Evolutionary conservation across 129 eudicot genomes (phyloP), one percentile per base, ranked within the genome.

Genomic region (Artemisia annua): DNA sequence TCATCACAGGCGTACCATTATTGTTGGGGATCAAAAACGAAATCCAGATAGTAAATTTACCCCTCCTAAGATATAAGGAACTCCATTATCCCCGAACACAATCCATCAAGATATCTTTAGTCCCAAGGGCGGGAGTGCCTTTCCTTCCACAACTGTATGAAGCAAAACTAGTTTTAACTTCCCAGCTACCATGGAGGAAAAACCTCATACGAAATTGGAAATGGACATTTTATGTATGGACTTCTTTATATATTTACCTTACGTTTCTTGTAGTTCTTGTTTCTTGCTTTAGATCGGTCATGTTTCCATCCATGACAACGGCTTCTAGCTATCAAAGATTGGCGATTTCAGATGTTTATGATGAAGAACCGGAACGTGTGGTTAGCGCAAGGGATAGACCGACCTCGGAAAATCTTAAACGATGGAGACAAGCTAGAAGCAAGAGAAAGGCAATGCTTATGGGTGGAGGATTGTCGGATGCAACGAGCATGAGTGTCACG

Each of bases 181-280:
- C 97, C 11, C 74, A 83, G 65, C 88, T 79, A 2, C 98, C 97
- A 18, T 89, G 97, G 97, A 28, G 26, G n/a, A 93, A 93, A 65
- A 79, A 76, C 22, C n/a, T 87, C 3, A 71, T 87, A 6, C 89
- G 79, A 26, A 80, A 76, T 7, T 90, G 98, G 98, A 93, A 87
- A 70, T 89, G 92, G 95, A 93, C 98, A 46, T 83, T 86, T 18
- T 86, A 75, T 28, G 97, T 93, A 9, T 93, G 98, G 98, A 79
- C 88, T 14, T 87, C 96, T 0, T 20, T 90, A 11, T 82, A 87
- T 63, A 51, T 82, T 10, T 90, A 80, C 72, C 18, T 84, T 16
- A 51, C 80, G 78, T 83, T 87, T n/a, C 85, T 92, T 32, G 57
- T 86, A 50, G 32, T 83, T 48, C 72, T 89, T 0, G 48, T 84